Percentiles rank a stretch among this genome's conserved stretches.
Evolutionary conservation across 2,329 filamentous ascomycete genomes (phyloP).

Genomic region (Cladosporium oxysporum): DNA sequence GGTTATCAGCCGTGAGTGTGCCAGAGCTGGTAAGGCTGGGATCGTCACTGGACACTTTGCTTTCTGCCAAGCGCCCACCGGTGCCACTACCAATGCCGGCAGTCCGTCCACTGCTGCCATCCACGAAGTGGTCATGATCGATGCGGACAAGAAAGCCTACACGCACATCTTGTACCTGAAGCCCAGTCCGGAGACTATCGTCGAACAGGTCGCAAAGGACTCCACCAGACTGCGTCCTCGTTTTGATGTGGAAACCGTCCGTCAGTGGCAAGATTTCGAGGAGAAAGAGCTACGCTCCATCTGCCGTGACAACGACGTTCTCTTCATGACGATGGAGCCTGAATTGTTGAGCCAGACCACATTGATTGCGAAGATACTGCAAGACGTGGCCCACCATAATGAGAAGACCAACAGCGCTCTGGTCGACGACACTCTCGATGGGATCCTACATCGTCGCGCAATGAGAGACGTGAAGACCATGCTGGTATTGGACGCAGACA

Average conservation of each 20-base stretch:
- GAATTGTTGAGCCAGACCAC: constrained; percentile 21
- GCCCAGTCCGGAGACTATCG: constrained; percentile 41
- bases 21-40: constrained; percentile 38
- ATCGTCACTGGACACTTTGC: constrained; percentile 60
- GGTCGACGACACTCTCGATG: constrained; percentile 25
- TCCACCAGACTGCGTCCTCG: constrained; percentile 39
- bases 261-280: constrained; percentile 53
- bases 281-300: constrained; percentile 44
- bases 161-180: constrained; percentile 63
- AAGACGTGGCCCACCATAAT: constrained; percentile 30
- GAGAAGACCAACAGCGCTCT: constrained; percentile 43
- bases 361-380: constrained; percentile 43
- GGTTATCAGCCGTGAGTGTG: constrained; percentile 44
- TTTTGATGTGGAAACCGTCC: constrained; percentile 42
- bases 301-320: constrained; percentile 50
- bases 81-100: constrained; percentile 19
- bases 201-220: constrained; percentile 35
- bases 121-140: constrained; percentile 48
- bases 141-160: constrained; percentile 49
- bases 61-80: constrained; percentile 50
- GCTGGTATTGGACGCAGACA: constrained; percentile 61
- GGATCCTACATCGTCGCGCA: constrained; percentile 37
- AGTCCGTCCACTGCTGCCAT: not conserved
- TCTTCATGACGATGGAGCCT: constrained; percentile 44
- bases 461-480: constrained; percentile 45